Evolutionary conservation across 345 rosid species (phyloP).

Genomic region (Camelina sativa): DNA sequence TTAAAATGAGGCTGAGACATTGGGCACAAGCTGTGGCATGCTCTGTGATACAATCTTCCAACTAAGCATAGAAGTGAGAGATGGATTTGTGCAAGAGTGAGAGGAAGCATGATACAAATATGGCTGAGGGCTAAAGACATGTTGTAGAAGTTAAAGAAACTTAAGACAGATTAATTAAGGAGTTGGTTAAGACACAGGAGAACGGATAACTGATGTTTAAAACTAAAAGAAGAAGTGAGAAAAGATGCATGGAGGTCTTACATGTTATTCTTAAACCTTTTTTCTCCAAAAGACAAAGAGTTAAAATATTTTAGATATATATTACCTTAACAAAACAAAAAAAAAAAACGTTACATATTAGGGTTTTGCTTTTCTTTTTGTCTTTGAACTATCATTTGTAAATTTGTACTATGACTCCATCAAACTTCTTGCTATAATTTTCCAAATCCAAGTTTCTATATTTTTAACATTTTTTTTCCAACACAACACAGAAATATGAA

Average conservation of each 20-base stretch:
- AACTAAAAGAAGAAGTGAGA: constrained; percentile 7
- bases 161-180: constrained; percentile 22
- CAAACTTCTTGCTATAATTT: constrained; percentile 11
- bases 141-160: background rate
- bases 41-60: constrained; percentile 55
- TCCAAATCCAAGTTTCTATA: background rate
- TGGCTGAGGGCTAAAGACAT: background rate
- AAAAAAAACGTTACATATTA: background rate
- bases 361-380: constrained; percentile 19
- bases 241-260: constrained; percentile 34
- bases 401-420: background rate
- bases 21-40: constrained; percentile 79
- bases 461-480: background rate
- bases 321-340: too few species aligned
- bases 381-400: background rate
- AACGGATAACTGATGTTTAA: background rate
- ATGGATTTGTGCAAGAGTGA: constrained; percentile 33
- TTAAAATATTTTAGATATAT: background rate
- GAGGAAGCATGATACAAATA: constrained; percentile 14
- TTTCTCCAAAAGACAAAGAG: background rate
- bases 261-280: constrained; percentile 13
- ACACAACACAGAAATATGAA: background rate
- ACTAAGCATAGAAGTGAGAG: constrained; percentile 26
- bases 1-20: constrained; percentile 64
- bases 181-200: constrained; percentile 12